phyloP scores from a whole-genome alignment of 2,329 filamentous ascomycete species.

The Paraphoma chrysanthemicola region DNA sequence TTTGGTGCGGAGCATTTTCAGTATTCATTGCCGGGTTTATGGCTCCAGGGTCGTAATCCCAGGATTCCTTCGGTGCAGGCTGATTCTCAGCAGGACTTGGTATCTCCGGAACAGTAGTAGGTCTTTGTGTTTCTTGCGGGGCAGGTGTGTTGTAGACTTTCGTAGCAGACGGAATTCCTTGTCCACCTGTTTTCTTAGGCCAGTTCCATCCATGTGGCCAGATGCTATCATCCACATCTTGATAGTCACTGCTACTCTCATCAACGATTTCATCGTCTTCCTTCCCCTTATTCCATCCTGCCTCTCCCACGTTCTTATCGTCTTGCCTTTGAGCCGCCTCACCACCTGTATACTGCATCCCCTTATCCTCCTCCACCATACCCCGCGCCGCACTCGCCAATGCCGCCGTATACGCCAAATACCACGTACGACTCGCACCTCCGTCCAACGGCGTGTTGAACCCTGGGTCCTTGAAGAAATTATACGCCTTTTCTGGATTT shows the following conservation, averaged over 20 bases:
- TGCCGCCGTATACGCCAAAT: constrained; percentile 45
- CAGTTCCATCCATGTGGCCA: constrained; percentile 7
- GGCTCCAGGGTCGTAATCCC: not conserved
- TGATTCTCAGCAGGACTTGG: too few relatives aligned
- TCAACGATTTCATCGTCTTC: not conserved
- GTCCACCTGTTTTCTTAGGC: not conserved
- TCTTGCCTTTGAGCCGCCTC: not conserved
- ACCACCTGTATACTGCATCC: not conserved
- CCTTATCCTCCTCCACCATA: not conserved
- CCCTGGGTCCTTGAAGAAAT: constrained; percentile 72
- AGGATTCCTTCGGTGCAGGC: not conserved
- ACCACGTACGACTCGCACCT: constrained; percentile 65
- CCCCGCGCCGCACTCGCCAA: constrained; percentile 22
- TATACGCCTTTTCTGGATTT: constrained; percentile 72
- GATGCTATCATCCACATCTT: not conserved
- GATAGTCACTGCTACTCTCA: not conserved
- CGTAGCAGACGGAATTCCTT: too few relatives aligned
- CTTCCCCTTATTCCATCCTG: not conserved
- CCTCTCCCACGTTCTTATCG: not conserved
- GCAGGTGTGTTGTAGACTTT: not conserved
- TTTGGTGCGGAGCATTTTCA: not conserved
- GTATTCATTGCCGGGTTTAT: not conserved
- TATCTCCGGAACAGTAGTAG: too few relatives aligned
- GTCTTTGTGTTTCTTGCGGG: not conserved
- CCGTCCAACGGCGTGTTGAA: constrained; percentile 82